These are phyloP conservation scores for Stipa capillata DNA, from an alignment of 176 grass and related monocot genomes.

Conservation along the genomic window DNA sequence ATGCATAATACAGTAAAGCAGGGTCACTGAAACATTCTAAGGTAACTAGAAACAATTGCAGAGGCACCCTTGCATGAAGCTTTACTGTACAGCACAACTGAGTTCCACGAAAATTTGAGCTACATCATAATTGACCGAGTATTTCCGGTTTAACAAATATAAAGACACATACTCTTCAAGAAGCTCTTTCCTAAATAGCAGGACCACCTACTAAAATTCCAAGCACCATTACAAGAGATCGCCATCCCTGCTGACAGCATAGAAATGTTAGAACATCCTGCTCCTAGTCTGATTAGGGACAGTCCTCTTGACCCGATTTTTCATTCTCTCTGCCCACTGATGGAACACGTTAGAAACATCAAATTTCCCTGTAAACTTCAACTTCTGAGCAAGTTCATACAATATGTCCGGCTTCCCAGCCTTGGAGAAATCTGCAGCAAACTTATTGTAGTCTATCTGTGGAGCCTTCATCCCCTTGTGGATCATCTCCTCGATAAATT, in stretches of 20 bases:
- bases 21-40: too few relatives aligned
- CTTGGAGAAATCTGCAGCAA: constrained; percentile 74
- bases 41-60: not conserved
- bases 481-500: constrained; percentile 81
- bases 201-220: not conserved
- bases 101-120: not conserved
- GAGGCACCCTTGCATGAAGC: not conserved
- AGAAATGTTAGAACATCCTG: constrained; percentile 16
- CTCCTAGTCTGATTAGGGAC: constrained; percentile 21
- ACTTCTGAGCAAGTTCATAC: constrained; percentile 71
- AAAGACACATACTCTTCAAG: not conserved
- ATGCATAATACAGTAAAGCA: too few relatives aligned
- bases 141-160: not conserved
- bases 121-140: not conserved
- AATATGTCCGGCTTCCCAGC: constrained; percentile 73
- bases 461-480: constrained; percentile 85
- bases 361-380: constrained; percentile 58
- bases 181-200: not conserved
- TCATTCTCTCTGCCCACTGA: constrained; percentile 66
- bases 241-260: too few relatives aligned
- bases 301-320: constrained; percentile 27
- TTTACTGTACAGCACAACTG: not conserved
- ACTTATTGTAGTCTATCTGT: constrained; percentile 87
- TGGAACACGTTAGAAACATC: constrained; percentile 63
- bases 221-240: constrained; percentile 12